phyloP scores from a whole-genome alignment of 2,329 filamentous ascomycete species.

The Rugonectria rugulosa region DNA sequence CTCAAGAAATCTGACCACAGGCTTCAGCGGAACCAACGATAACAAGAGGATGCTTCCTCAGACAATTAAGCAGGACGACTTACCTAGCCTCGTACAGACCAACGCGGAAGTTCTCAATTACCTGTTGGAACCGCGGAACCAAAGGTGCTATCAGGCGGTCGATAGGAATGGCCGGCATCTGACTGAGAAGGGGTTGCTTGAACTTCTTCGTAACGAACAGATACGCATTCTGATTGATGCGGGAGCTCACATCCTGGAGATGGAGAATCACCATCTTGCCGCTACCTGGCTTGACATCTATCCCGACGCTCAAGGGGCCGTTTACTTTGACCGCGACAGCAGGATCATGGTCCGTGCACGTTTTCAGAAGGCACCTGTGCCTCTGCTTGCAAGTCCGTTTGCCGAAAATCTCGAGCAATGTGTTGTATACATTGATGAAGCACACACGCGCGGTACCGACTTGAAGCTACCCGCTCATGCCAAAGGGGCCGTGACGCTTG shows the following conservation, averaged over 20 bases:
- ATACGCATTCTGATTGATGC: slow-evolving; percentile 69
- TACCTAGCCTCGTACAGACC: slow-evolving; percentile 63
- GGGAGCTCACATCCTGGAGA: slow-evolving; percentile 70
- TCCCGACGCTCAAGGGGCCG: slow-evolving; percentile 52
- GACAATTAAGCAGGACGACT: slow-evolving; percentile 68
- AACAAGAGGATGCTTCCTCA: slow-evolving; percentile 65
- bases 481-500: slow-evolving; percentile 72
- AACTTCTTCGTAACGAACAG: slow-evolving; percentile 5
- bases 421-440: slow-evolving; percentile 63
- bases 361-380: slow-evolving; percentile 23
- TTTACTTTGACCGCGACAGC: slow-evolving; percentile 56
- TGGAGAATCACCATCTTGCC: slow-evolving; percentile 60
- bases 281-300: slow-evolving; percentile 59
- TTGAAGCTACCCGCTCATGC: slow-evolving; percentile 65
- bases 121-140: slow-evolving; percentile 60
- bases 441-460: slow-evolving; percentile 75
- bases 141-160: slow-evolving; percentile 48
- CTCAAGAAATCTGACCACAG: slow-evolving; percentile 57
- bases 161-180: slow-evolving; percentile 46
- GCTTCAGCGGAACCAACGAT: slow-evolving; percentile 78
- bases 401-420: slow-evolving; percentile 28
- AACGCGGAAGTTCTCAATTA: slow-evolving; percentile 70
- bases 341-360: slow-evolving; percentile 31
- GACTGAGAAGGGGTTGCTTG: slow-evolving; percentile 44
- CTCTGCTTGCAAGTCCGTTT: slow-evolving; percentile 30